These are phyloP conservation scores for Musa balbisiana DNA, from an alignment of 202 grass and related monocot species.

Conservation along the genomic window DNA sequence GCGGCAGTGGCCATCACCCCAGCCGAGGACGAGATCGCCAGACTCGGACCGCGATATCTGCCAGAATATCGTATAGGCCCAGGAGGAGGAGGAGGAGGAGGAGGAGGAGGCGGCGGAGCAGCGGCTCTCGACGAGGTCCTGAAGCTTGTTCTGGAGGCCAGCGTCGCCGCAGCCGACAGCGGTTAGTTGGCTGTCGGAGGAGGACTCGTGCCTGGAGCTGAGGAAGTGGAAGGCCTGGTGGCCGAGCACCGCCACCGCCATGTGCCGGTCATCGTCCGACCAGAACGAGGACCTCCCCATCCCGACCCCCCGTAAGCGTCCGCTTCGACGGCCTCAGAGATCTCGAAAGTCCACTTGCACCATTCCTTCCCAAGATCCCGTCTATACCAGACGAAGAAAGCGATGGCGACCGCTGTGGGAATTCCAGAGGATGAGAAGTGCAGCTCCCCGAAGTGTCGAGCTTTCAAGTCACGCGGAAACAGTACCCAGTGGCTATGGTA, in stretches of 20 bases:
- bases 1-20: conserved; percentile 3
- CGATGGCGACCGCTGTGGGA: too few relatives aligned
- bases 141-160: conserved; percentile 1
- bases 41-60: not conserved
- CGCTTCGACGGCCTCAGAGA: not conserved
- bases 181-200: not conserved
- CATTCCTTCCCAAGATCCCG: not conserved
- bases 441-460: too few relatives aligned
- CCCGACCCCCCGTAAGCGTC: not conserved
- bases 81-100: not conserved
- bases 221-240: conserved; percentile 4
- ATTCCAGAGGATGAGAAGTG: too few relatives aligned
- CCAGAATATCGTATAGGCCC: not conserved
- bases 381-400: too few relatives aligned
- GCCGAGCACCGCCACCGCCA: not conserved
- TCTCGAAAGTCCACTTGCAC: not conserved
- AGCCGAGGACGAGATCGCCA: not conserved
- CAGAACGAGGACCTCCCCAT: not conserved
- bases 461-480: too few relatives aligned
- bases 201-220: not conserved
- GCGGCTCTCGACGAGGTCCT: not conserved
- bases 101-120: not conserved
- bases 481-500: too few relatives aligned
- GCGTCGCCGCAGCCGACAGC: not conserved
- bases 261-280: not conserved